Base-by-base conservation (phyloP, 805 yeast species). In the Kluyveromyces dobzhanskii region DNA sequence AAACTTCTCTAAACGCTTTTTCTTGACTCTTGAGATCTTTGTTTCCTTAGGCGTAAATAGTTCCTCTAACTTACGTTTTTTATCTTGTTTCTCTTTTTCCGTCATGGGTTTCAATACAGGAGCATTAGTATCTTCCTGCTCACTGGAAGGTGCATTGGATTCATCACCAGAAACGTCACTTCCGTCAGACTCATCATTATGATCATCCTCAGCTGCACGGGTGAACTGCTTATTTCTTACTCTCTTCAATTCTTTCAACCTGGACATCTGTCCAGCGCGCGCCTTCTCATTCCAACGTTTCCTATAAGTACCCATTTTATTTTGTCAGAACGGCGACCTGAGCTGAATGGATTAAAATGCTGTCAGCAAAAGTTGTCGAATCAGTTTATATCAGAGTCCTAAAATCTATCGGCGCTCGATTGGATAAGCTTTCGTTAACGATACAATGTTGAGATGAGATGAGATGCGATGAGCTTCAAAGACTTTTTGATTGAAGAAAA, bases 1-100 rank as follows among this genome's bases (percentile, higher is more conserved):
- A 59, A 86, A 90, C 60, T 90, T 90, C 45, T 90, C 97, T 32
- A 90, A 64, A 42, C 97, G 64, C 83, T 76, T 73, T 68, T 70
- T 74, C 66, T 90, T 82, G 35, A 80, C 72, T 36, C 76, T 66
- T 0, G 88, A 77, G 27, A 84, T 60, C 53, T 86, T 86, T 11
- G 78, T 54, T 43, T 85, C 90, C 39, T 73, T 66, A 32, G 85
- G 80, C 19, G 69, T 59, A 40, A 82, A 66, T 6, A 78, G 59
- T 19, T 75, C 71, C 43, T 78, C 75, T 34, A 88, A 54, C 45
- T 73, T 75, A 37, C 90, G 63, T 56, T 84, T 85, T 45, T 83
- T 71, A 32, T 71, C 73, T 23, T 61, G 70, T 48, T 73, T 76
- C 49, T 85, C 94, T 31, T 70, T 77, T 3, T 68, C 71, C 0